phyloP scores from a whole-genome alignment of 306 rosid species.

The Hippophae rhamnoides region DNA sequence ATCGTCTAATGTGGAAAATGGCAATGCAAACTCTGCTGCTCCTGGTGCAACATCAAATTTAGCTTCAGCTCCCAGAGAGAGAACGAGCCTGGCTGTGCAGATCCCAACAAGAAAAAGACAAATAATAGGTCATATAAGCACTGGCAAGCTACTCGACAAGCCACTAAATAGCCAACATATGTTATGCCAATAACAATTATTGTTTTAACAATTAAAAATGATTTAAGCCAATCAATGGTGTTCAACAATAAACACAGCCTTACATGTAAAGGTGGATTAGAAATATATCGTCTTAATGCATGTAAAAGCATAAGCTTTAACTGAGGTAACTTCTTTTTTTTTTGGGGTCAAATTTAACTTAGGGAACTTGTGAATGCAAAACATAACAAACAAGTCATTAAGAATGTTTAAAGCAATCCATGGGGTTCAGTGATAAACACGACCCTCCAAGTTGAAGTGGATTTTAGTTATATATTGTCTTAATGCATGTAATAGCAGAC shows the following conservation, averaged over 20 bases:
- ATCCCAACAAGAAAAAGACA: conserved; percentile 15
- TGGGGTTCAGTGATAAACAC: too few species aligned
- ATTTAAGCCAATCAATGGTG: too few species aligned
- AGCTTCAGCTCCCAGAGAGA: conserved; percentile 92
- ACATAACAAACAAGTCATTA: neutral
- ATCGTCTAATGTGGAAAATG: conserved; percentile 85
- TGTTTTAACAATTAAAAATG: neutral
- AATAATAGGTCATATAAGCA: conserved; percentile 25
- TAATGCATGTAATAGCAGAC: too few species aligned
- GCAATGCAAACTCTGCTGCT: conserved; percentile 67
- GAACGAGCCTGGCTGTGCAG: conserved; percentile 98
- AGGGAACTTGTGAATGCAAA: neutral
- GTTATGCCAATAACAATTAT: neutral
- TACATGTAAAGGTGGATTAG: too few species aligned
- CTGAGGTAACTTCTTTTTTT: neutral
- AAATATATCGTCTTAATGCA: too few species aligned
- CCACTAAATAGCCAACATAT: conserved; percentile 6
- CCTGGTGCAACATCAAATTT: conserved; percentile 86
- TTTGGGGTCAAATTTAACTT: too few species aligned
- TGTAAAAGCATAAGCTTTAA: neutral
- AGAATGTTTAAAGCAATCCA: too few species aligned
- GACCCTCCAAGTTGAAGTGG: too few species aligned
- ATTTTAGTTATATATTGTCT: too few species aligned
- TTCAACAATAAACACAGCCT: too few species aligned
- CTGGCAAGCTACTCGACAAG: conserved; percentile 1